Conservation (phyloP, 1,284 basidiomycete species). For the Cutaneotrichosporon cavernicola region DNA sequence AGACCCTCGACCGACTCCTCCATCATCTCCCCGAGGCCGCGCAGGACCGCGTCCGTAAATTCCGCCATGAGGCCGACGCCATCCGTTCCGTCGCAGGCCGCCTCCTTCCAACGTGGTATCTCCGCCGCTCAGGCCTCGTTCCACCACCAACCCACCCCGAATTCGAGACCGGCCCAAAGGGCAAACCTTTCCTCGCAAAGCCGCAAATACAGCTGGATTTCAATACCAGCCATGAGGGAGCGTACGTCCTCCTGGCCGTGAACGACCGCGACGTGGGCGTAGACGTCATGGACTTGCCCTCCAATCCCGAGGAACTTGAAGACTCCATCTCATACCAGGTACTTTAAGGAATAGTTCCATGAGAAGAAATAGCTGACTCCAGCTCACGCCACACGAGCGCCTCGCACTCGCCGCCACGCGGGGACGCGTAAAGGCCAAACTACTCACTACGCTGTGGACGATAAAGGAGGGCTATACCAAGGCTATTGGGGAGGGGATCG, state of each 20-base stretch:
- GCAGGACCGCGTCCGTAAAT: constrained; percentile 35
- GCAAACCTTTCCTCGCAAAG: constrained; percentile 41
- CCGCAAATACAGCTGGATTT: constrained; percentile 37
- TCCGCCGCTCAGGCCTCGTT: constrained; percentile 27
- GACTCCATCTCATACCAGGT: constrained; percentile 25
- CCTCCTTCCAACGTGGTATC: constrained; percentile 42
- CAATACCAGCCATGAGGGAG: constrained; percentile 47
- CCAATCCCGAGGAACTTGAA: constrained; percentile 26
- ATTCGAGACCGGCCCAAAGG: constrained; percentile 32
- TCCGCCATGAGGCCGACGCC: constrained; percentile 35
- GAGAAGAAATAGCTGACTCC: constrained; percentile 14
- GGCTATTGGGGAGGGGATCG: constrained; percentile 46
- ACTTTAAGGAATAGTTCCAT: not conserved
- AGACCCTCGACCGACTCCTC: constrained; percentile 34
- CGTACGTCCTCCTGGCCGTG: constrained; percentile 37
- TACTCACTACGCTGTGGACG: constrained; percentile 43
- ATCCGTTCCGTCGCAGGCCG: constrained; percentile 39
- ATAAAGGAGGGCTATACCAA: constrained; percentile 49
- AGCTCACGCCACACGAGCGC: constrained; percentile 36
- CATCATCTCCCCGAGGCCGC: constrained; percentile 26
- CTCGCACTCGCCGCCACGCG: constrained; percentile 19
- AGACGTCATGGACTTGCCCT: constrained; percentile 42
- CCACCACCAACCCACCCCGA: constrained; percentile 11
- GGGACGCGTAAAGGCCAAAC: constrained; percentile 24
- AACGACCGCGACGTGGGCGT: constrained; percentile 36